Base-by-base conservation (phyloP, 352 stramenopile species). In the Pythium plurisporium region DNA sequence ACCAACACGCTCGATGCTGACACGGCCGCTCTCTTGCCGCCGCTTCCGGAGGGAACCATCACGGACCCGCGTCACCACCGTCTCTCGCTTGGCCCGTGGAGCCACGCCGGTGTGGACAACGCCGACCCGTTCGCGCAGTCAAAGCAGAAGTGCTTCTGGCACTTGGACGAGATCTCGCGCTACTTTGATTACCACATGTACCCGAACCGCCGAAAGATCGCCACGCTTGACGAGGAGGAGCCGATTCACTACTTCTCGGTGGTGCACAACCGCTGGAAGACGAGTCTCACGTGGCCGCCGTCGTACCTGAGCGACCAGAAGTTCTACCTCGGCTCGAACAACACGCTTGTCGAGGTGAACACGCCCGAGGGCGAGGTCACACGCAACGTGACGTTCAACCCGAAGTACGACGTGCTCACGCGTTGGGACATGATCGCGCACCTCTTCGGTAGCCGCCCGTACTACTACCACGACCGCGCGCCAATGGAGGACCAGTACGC, bases 181-280 rank as follows among this genome's bases (percentile, higher is more conserved):
- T 93, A 90, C 75, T 85, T 93, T 46, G 83, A 93, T 53, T 72
- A 87, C 70, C 83, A 91, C 65, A 65, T 88, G 62, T 93, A 86
- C 67, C 42, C 55, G 19, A 82, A 89, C 43, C 80, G 81, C 47
- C 70, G 74, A 36, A 64, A 71, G 50, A 65, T 85, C 41, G 71
- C 79, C 17, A 65, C 70, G 42, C 30, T 91, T n/a, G 74, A 88
- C 30, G 69, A 79, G 6, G 83, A 93, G 34, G 68, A 87, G 45
- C 79, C 80, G 23, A 78, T 93, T 45, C 83, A 93, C 70, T 93
- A 89, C 67, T 93, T 78, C 63, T 84, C 80, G 15, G 60, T 91
- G 42, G 83, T 80, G 15, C 80, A 93, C 67, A 79, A 79, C 55
- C 75, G 74, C 50, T 93, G 83, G 83, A 89, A 91, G 59, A 69